phyloP scores from a whole-genome alignment of 805 yeast species.

The Zygoascus bituminiphila region DNA sequence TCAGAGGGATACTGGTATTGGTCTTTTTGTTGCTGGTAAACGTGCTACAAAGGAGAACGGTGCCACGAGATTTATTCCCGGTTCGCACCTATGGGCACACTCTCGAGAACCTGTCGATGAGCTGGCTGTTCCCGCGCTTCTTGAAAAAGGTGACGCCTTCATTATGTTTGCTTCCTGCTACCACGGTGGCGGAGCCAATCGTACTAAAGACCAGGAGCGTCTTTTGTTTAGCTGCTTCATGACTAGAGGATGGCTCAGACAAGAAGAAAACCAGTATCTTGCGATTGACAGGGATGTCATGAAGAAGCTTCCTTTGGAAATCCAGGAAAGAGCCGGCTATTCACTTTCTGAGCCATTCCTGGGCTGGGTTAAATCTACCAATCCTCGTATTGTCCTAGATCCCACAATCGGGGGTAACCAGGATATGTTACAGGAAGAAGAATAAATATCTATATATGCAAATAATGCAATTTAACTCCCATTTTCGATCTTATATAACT shows the following conservation, averaged over 20 bases:
- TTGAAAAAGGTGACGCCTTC: constrained; percentile 5
- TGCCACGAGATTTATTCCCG: constrained; percentile 7
- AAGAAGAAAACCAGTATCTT: constrained; percentile 6
- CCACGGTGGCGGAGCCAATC: constrained; percentile 7
- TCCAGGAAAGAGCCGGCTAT: constrained; percentile 2
- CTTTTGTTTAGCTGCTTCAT: constrained; percentile 2
- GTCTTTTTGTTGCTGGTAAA: constrained; percentile 6
- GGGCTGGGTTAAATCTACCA: constrained; percentile 2
- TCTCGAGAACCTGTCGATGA: constrained; percentile 6
- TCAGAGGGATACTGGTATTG: constrained; percentile 3
- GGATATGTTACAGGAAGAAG: background rate
- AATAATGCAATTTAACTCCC: background rate
- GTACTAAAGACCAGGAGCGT: constrained; percentile 6
- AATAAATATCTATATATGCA: background rate
- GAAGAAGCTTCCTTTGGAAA: constrained; percentile 1
- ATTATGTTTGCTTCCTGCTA: constrained; percentile 7
- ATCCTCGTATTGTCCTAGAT: constrained; percentile 2
- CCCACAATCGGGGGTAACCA: background rate
- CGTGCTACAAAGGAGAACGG: constrained; percentile 4
- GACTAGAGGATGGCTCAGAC: constrained; percentile 6
- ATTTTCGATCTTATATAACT: background rate
- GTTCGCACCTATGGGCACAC: constrained; percentile 6
- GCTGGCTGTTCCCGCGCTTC: background rate
- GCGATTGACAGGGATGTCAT: background rate
- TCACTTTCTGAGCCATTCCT: constrained; percentile 2